Evolutionary conservation across 371 early-diverging fungal genomes (phyloP).

Genomic region (Mucor indicus): DNA sequence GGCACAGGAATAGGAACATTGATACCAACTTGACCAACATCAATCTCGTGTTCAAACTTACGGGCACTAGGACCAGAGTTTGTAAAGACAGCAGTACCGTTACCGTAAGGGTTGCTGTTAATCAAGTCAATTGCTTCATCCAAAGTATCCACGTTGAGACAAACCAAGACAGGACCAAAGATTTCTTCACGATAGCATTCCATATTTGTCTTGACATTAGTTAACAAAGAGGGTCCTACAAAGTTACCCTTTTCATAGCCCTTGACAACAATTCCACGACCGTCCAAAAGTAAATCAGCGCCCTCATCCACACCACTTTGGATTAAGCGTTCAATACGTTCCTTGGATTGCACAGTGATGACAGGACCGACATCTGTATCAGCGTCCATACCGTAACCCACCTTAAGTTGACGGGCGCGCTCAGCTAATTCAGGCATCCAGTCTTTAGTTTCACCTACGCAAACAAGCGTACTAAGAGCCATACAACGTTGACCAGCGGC

Average conservation of each 20-base stretch:
- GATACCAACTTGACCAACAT: constrained; percentile 92
- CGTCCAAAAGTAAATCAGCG: constrained; percentile 87
- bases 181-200: constrained; percentile 94
- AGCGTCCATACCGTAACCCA: constrained; percentile 84
- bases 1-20: constrained; percentile 97
- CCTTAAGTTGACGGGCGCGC: constrained; percentile 83
- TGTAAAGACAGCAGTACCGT: constrained; percentile 95
- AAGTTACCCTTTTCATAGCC: constrained; percentile 92
- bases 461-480: constrained; percentile 90
- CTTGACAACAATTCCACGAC: constrained; percentile 72
- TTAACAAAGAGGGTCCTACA: constrained; percentile 89
- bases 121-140: constrained; percentile 92
- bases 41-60: constrained; percentile 86
- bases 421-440: constrained; percentile 92
- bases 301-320: constrained; percentile 87
- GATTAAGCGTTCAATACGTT: constrained; percentile 79
- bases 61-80: constrained; percentile 88
- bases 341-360: constrained; percentile 79
- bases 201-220: constrained; percentile 82
- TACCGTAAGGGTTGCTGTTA: constrained; percentile 93
- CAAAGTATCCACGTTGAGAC: constrained; percentile 79
- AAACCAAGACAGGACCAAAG: constrained; percentile 93
- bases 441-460: constrained; percentile 85
- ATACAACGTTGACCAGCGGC: constrained; percentile 96
- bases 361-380: constrained; percentile 92